Evolutionary conservation across 2,329 filamentous ascomycete species (phyloP), one percentile per base, ranked within the genome.

Genomic region (Amylocarpus encephaloides): DNA sequence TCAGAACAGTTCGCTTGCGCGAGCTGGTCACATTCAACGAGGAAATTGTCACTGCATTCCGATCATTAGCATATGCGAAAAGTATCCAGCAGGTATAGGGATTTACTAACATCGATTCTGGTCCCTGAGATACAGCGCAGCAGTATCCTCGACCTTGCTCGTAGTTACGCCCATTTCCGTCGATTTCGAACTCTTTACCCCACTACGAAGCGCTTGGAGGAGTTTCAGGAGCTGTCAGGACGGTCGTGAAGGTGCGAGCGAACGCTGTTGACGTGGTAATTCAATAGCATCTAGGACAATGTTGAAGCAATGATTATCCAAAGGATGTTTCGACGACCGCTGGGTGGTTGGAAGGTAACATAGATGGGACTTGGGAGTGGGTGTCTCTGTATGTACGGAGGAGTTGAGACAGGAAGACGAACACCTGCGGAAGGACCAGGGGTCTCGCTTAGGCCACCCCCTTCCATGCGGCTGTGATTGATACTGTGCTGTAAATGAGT

Each of bases 71-170:
- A 54, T 58, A 22, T 58, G 53, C 32, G n/a, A 35, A 19, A 26
- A 45, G 15, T 7, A 30, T 7, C 12, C 15, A 15, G 18, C n/a
- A 19, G 32, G 9, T 15, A 12, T 56, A 52, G 54, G 48, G 22
- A 54, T 51, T 62, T 63, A 73, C 85, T 67, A 78, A 97, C 93
- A 82, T 78, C 90, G 83, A 68, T 81, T 88, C 76, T 95, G 93
- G 68, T 98, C 93, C 73, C 87, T 86, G 67, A 97, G 76, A 69
- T 86, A 94, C 67, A 97, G 74, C 63, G 81, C 72, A 62, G 82
- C 78, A 67, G 83, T 87, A 65, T 96, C 91, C 63, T 95, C 91
- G 64, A 85, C 83, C 71, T 83, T 86, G 76, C 91, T 96, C 69
- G 82, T 85, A 71, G 96, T 84, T 74, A 86, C 90, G 67, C 93